A percentile compares a stretch with the other conserved stretches of the same genome.
Evolutionary conservation across 2,329 filamentous ascomycete genomes (phyloP).

Genomic region (Colletotrichum eleusines): DNA sequence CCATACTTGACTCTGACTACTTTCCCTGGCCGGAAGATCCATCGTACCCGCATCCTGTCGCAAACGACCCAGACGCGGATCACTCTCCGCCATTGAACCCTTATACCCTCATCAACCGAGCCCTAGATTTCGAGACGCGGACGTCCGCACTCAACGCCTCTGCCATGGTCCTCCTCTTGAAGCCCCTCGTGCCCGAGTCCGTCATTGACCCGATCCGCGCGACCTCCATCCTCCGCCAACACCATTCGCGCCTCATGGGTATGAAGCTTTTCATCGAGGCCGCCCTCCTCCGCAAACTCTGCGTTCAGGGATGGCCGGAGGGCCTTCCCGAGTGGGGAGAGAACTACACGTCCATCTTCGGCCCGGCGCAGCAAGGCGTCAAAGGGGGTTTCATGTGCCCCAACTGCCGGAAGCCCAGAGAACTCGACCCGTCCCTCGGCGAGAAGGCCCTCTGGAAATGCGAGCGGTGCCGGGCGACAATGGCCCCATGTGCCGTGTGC

Average conservation of each 20-base stretch:
- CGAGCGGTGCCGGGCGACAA: slow-evolving; percentile 64
- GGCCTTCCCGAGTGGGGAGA: slow-evolving; percentile 65
- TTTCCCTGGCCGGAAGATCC: slow-evolving; percentile 70
- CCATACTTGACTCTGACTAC: slow-evolving; percentile 69
- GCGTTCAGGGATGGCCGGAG: slow-evolving; percentile 67
- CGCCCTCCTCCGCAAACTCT: slow-evolving; percentile 71
- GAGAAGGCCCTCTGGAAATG: slow-evolving; percentile 67
- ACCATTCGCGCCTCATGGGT: slow-evolving; percentile 69
- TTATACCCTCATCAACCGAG: slow-evolving; percentile 64
- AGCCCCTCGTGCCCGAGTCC: slow-evolving; percentile 66
- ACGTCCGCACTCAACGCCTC: slow-evolving; percentile 70
- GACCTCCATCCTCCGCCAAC: slow-evolving; percentile 67
- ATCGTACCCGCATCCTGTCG: slow-evolving; percentile 62
- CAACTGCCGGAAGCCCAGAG: slow-evolving; percentile 67
- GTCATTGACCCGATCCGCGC: slow-evolving; percentile 69
- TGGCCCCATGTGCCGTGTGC: slow-evolving; percentile 71
- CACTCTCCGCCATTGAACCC: slow-evolving; percentile 63
- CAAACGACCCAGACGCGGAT: slow-evolving; percentile 25
- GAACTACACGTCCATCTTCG: slow-evolving; percentile 66
- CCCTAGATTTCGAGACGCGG: slow-evolving; percentile 67
- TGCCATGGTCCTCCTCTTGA: slow-evolving; percentile 70
- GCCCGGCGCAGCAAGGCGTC: slow-evolving; percentile 66
- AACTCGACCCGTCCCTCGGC: slow-evolving; percentile 61
- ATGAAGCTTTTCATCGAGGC: slow-evolving; percentile 73
- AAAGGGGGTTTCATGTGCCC: slow-evolving; percentile 67